Evolutionary conservation across 164 flowering plant species (phyloP).

Genomic region (Umbellularia californica): DNA sequence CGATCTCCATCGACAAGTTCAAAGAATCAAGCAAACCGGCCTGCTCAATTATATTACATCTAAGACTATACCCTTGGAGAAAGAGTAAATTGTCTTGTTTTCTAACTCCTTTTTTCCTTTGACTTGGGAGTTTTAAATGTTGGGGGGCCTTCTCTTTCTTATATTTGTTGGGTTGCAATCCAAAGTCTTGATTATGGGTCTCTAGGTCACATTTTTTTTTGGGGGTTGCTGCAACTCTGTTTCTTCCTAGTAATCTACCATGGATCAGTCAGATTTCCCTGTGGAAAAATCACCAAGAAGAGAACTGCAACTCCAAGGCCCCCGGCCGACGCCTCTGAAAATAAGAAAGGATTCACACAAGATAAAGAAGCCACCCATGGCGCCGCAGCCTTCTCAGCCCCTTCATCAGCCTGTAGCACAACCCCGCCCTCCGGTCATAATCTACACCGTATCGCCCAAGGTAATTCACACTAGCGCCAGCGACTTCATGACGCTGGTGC

Average conservation of each 20-base stretch:
- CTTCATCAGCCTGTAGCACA: conserved; percentile 19
- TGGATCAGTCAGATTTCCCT: conserved; percentile 15
- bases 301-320: conserved; percentile 68
- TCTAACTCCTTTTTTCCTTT: neutral
- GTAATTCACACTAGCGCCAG: conserved; percentile 38
- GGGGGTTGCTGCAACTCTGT: neutral
- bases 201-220: neutral
- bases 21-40: neutral
- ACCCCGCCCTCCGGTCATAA: conserved; percentile 48
- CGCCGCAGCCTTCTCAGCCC: conserved; percentile 31
- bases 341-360: conserved; percentile 63
- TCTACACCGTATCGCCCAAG: conserved; percentile 53
- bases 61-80: neutral
- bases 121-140: conserved; percentile 3
- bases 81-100: neutral
- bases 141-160: neutral
- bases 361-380: conserved; percentile 64
- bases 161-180: neutral
- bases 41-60: neutral
- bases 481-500: conserved; percentile 44
- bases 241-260: neutral
- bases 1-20: neutral
- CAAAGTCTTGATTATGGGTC: neutral
- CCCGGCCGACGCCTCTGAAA: conserved; percentile 62
- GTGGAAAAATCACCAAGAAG: conserved; percentile 26